Evolutionary conservation across 805 yeast genomes (phyloP), one percentile per base, ranked within the genome.

Genomic region (Helenozyma baotianmanensis): DNA sequence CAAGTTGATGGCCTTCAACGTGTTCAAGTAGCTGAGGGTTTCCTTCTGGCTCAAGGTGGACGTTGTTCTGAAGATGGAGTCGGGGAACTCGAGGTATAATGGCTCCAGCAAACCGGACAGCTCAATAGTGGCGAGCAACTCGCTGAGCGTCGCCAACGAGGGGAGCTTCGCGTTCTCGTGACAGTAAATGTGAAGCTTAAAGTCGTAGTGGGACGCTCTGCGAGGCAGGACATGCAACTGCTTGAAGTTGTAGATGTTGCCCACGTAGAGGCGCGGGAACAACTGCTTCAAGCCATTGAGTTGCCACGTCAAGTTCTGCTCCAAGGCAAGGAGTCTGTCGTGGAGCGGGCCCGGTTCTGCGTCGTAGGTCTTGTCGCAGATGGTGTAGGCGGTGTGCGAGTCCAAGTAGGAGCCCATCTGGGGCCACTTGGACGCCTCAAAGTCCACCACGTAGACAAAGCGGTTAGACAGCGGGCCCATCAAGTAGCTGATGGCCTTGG

Each of bases 241-340:
- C 32, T 54, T 51, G 39, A 51, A 60, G 35, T 60, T 63, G 24
- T 49, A 44, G 11, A 54, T 41, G 28, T 54, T 62, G 8, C 68
- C 68, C 21, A 61, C 33, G 33, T 58, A 60, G 16, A 60, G 37
- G 25, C 48, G 47, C 17, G 44, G 42, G 23, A 54, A 49, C 6
- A 54, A 35, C 55, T 57, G 48, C 32, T 48, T 53, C 51, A 51
- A 44, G 14, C 56, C 51, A 36, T 61, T 57, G 27, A 53, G 41
- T 35, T 44, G 54, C 63, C 64, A 58, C 21, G 60, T 48, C 21
- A 61, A 44, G 25, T 58, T 54, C 33, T 63, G 68, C 40, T 63
- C 69, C 48, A 54, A 45, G 24, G 45, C 43, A 16, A 54, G 42
- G 18, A 58, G 39, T 27, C 50, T 47, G 25, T 30, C 29, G 11